Evolutionary conservation across 306 rosid species (phyloP).

Genomic region (Lathyrus sativus): DNA sequence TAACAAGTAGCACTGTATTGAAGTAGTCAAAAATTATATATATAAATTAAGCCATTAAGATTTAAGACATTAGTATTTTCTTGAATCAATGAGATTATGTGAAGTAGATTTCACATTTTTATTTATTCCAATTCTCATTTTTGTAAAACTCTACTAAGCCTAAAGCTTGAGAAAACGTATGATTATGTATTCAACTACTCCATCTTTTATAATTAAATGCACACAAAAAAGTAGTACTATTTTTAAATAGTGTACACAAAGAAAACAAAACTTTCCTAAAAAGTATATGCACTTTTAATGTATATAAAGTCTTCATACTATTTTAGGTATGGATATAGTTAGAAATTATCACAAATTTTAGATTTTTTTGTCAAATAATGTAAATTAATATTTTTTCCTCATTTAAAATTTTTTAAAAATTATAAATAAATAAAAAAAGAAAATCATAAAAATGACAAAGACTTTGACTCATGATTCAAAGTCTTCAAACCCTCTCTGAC

Average conservation of each 20-base stretch:
- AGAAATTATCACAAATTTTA: not conserved
- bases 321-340: not conserved
- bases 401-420: not conserved
- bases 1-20: not conserved
- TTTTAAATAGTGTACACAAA: not conserved
- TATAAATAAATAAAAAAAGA: too few relatives aligned
- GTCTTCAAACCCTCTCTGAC: not conserved
- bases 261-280: not conserved
- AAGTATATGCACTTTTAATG: not conserved
- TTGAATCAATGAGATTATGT: constrained; percentile 17
- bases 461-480: not conserved
- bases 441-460: not conserved
- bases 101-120: not conserved
- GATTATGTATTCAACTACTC: not conserved
- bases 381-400: not conserved
- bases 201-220: not conserved
- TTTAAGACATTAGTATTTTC: not conserved
- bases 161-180: not conserved
- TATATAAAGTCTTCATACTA: not conserved
- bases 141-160: not conserved
- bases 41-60: not conserved
- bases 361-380: not conserved
- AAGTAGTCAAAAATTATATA: not conserved
- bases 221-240: not conserved
- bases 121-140: not conserved